Percentiles rank a stretch among this genome's conserved stretches.
Conservation (phyloP, 2,329 filamentous ascomycete genomes). For the Talaromyces sp. region DNA sequence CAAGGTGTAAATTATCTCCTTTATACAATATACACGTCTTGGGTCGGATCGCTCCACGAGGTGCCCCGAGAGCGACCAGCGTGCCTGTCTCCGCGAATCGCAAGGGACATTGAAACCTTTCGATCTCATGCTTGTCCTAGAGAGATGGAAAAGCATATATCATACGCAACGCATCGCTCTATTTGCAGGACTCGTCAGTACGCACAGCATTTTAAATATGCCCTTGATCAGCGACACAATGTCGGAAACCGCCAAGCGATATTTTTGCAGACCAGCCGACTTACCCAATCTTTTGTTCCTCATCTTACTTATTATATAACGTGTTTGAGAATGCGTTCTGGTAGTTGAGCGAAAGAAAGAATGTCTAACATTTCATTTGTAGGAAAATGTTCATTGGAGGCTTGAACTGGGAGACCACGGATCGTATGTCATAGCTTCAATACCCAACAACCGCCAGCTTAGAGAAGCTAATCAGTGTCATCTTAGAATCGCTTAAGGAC, state of each 20-base stretch:
- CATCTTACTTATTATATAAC: conserved; percentile 1
- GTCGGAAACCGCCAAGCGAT: not conserved
- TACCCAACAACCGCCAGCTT: too few relatives aligned
- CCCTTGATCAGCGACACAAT: not conserved
- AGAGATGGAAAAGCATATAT: not conserved
- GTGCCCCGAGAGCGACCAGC: not conserved
- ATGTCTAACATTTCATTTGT: conserved; percentile 36
- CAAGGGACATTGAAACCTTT: not conserved
- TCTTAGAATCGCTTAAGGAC: conserved; percentile 85
- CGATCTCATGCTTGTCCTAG: not conserved
- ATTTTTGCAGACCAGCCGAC: conserved; percentile 1
- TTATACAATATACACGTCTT: not conserved
- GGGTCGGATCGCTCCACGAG: not conserved
- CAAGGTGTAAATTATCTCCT: conserved; percentile 9
- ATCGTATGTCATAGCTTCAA: conserved; percentile 63
- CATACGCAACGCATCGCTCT: not conserved
- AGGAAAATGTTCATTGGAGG: conserved; percentile 99
- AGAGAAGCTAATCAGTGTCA: not conserved
- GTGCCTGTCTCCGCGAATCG: not conserved
- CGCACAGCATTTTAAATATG: not conserved
- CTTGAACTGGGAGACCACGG: conserved; percentile 97
- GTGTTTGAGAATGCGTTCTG: not conserved
- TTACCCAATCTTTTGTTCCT: not conserved
- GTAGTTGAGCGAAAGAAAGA: not conserved
- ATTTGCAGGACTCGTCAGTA: not conserved